Percentiles rank a stretch among this genome's conserved stretches.
These are phyloP conservation scores for Toxicodendron radicans DNA, from an alignment of 345 rosid genomes.

Conservation along the genomic window DNA sequence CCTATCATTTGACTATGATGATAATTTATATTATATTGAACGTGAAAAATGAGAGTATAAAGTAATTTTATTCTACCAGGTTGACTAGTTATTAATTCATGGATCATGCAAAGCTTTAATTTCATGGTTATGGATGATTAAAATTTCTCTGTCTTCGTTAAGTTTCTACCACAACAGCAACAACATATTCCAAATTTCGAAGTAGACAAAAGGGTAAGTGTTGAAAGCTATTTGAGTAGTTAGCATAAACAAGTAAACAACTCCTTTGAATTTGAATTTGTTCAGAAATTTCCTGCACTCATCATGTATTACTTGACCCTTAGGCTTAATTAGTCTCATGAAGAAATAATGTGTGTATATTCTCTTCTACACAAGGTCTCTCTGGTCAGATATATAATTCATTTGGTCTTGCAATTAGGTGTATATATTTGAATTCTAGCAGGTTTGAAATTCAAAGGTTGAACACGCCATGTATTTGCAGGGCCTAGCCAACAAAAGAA, in stretches of 20 bases:
- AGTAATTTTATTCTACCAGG: too few relatives aligned
- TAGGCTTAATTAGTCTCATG: neutral
- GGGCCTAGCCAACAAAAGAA: too few relatives aligned
- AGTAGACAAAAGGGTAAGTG: neutral
- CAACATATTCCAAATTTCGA: neutral
- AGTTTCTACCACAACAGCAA: neutral
- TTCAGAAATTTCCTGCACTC: neutral
- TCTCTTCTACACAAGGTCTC: neutral
- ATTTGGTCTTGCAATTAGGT: neutral
- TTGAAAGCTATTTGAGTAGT: neutral
- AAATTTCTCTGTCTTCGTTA: too few relatives aligned
- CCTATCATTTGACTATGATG: too few relatives aligned
- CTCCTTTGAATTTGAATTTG: neutral
- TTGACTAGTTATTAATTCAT: too few relatives aligned
- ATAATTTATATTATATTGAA: too few relatives aligned
- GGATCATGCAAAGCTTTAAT: neutral
- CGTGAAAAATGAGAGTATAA: too few relatives aligned
- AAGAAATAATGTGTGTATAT: neutral
- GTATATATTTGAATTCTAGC: neutral
- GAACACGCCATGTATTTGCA: too few relatives aligned
- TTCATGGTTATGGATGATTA: neutral
- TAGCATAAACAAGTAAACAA: neutral
- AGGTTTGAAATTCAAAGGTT: neutral
- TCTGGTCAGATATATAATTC: neutral
- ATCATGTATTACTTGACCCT: neutral